These are phyloP conservation scores for Hemileia vastatrix DNA, from an alignment of 1,284 basidiomycete species.

Conservation along the genomic window DNA sequence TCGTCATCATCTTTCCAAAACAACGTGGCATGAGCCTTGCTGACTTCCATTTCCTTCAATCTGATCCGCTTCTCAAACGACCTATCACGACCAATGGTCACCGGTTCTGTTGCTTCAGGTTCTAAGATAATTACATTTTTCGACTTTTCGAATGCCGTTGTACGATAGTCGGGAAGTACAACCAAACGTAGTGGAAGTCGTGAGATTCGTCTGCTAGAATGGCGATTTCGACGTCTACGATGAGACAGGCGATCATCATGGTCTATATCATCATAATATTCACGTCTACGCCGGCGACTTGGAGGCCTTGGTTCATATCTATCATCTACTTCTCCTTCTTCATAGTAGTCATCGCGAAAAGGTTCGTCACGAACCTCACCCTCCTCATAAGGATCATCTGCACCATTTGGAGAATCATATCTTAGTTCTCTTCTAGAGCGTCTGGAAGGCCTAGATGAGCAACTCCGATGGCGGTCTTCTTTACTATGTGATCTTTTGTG, in stretches of 20 bases:
- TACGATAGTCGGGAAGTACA: neutral
- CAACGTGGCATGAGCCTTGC: conserved; percentile 14
- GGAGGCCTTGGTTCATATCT: neutral
- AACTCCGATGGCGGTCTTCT: neutral
- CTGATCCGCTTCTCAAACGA: conserved; percentile 7
- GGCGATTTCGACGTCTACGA: conserved; percentile 1
- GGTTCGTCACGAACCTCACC: too few relatives aligned
- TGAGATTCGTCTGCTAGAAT: conserved; percentile 3
- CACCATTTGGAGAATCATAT: too few relatives aligned
- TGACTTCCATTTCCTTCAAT: conserved; percentile 19
- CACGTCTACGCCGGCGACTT: neutral
- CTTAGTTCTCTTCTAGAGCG: neutral
- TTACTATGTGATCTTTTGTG: neutral
- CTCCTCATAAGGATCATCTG: too few relatives aligned
- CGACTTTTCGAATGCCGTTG: neutral
- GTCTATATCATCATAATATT: neutral
- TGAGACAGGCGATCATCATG: conserved; percentile 5
- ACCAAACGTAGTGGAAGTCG: conserved; percentile 2
- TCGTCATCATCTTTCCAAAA: neutral
- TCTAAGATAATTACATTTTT: conserved; percentile 2
- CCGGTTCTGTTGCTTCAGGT: neutral
- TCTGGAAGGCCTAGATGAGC: neutral
- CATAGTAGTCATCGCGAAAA: conserved; percentile 2
- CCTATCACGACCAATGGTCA: conserved; percentile 14
- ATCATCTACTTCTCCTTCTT: conserved; percentile 2